phyloP scores from a whole-genome alignment of 306 rosid genomes.

The Myrica gale region DNA sequence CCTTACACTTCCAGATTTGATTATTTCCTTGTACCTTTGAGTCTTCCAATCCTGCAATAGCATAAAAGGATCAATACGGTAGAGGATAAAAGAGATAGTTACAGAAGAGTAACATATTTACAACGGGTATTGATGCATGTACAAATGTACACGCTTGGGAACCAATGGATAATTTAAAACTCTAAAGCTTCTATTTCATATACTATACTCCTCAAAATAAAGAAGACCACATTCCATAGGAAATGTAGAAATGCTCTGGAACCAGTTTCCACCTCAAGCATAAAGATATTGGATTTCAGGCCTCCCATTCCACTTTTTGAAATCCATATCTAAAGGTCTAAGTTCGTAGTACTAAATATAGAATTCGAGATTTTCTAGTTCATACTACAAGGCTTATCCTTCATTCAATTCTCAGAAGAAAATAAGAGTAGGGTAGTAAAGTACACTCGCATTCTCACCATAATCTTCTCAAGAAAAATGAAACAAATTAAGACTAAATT shows the following conservation, averaged over 20 bases:
- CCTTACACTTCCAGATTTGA: constrained; percentile 96
- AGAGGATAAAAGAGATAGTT: background rate
- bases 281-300: background rate
- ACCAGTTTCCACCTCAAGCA: background rate
- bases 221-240: background rate
- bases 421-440: background rate
- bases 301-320: background rate
- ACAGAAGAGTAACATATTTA: background rate
- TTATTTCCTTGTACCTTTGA: constrained; percentile 87
- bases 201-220: background rate
- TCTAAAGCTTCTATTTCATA: background rate
- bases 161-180: background rate
- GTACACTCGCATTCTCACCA: background rate
- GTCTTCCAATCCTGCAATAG: constrained; percentile 91
- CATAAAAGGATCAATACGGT: constrained; percentile 26
- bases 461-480: background rate
- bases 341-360: background rate
- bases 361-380: background rate
- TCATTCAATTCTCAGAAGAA: background rate
- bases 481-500: background rate
- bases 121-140: background rate
- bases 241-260: background rate
- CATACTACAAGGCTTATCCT: background rate
- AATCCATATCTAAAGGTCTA: background rate
- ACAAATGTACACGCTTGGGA: background rate